Evolutionary conservation across 202 grass and related monocot genomes (phyloP), one percentile per base, ranked within the genome.

Genomic region (Carex sylvatica): DNA sequence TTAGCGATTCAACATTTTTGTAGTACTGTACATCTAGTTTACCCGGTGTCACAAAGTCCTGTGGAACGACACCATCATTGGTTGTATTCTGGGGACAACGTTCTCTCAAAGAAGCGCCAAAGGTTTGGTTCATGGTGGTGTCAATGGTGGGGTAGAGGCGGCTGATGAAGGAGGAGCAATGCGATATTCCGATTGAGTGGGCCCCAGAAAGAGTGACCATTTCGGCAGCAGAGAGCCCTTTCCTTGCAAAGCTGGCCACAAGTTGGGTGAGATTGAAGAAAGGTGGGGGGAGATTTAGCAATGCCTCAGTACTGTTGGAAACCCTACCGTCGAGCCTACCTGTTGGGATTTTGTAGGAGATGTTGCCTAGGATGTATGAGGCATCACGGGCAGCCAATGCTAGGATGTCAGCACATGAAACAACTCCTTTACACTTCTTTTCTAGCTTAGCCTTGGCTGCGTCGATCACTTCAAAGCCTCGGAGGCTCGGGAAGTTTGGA

Each of bases 341-440:
- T 0, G 75, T 61, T 0, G 80, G 87, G 35, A 92, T 80, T 12
- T 2, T 2, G 86, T 73, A 86, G 14, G 3, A 4, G 14, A 87
- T 30, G 14, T n/a, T 10, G 31, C 90, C 91, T 11, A 92, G 88
- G 16, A 87, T 13, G 69, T 9, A 82, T 23, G 88, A 4, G 5
- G 93, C 69, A 83, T 93, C 93, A 24, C 91, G 68, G 6, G 85
- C 89, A 1, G 91, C 91, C 13, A 91, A 91, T 30, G 85, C 83
- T 28, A 92, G 20, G 30, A 92, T 78, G 85, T 93, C 93, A 0
- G 93, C 84, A 65, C 93, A 96, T 14, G 90, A 93, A 85, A 96
- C 93, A 0, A 15, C 42, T 1, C 84, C 84, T 0, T 82, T 79
- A 78, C 93, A 95, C 2, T 0, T 53, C 28, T 23, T 64, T 87